Conservation (phyloP, 2,329 filamentous ascomycete genomes). For the Cadophora malorum region DNA sequence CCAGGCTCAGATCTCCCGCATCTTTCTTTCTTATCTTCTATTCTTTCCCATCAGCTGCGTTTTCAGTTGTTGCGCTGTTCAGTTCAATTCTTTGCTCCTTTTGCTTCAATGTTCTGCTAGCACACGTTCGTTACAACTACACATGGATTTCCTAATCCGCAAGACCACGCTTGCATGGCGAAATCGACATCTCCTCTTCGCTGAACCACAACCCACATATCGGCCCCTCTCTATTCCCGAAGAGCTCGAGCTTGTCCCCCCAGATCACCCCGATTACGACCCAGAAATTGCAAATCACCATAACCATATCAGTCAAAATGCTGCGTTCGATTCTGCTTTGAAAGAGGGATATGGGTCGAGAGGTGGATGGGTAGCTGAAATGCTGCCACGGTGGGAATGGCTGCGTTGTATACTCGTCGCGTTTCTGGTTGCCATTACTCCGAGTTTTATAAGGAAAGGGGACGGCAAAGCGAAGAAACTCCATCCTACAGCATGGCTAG, state of each 20-base stretch:
- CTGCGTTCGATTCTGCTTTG: background rate
- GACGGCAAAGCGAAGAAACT: conserved; percentile 3
- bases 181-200: conserved; percentile 12
- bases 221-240: conserved; percentile 15
- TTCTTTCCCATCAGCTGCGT: background rate
- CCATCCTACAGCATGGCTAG: conserved; percentile 46
- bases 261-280: conserved; percentile 11
- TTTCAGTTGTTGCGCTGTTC: background rate
- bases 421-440: conserved; percentile 6
- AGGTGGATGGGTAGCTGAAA: conserved; percentile 5
- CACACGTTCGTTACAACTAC: background rate
- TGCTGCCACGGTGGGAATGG: conserved; percentile 7
- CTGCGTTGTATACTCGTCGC: background rate
- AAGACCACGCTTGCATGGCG: conserved; percentile 13
- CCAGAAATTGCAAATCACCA: conserved; percentile 7
- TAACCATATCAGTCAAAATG: background rate
- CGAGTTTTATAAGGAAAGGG: conserved; percentile 5
- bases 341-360: conserved; percentile 8
- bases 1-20: conserved; percentile 5
- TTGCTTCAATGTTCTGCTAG: conserved; percentile 1
- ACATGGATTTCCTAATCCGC: conserved; percentile 15
- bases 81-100: background rate
- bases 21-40: conserved; percentile 7
- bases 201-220: conserved; percentile 12
- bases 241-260: conserved; percentile 11